A percentile compares a stretch with the other conserved stretches of the same genome.
Conservation (phyloP, 2,329 filamentous ascomycete species). For the Ophiostoma quercus region DNA sequence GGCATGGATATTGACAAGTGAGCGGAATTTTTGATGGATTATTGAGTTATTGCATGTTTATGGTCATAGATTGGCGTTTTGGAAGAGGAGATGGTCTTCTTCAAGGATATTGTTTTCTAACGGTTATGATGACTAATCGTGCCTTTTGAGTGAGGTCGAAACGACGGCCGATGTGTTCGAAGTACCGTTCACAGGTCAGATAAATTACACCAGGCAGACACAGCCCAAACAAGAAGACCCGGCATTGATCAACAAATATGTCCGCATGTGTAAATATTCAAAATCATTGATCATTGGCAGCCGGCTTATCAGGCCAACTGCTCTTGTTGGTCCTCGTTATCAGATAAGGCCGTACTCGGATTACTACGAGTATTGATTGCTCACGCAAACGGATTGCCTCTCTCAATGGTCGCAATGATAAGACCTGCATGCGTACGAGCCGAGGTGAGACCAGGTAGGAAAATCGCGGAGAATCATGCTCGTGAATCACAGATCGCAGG, state of each 20-base stretch:
- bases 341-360: neutral
- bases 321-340: neutral
- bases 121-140: neutral
- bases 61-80: neutral
- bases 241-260: neutral
- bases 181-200: neutral
- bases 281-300: neutral
- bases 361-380: neutral
- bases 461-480: neutral
- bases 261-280: neutral
- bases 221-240: neutral
- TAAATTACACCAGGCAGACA: neutral
- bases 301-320: neutral
- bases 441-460: neutral
- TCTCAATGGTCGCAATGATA: neutral
- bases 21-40: neutral
- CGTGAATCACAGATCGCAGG: neutral
- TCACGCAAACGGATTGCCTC: neutral
- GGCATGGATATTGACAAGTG: slow-evolving; percentile 13
- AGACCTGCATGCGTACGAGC: neutral
- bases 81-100: neutral
- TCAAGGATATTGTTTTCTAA: neutral
- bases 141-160: too few species aligned
- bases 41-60: neutral
- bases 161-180: neutral